These are phyloP conservation scores for Anastatica hierochuntica DNA, from an alignment of 345 rosid genomes.

Conservation along the genomic window DNA sequence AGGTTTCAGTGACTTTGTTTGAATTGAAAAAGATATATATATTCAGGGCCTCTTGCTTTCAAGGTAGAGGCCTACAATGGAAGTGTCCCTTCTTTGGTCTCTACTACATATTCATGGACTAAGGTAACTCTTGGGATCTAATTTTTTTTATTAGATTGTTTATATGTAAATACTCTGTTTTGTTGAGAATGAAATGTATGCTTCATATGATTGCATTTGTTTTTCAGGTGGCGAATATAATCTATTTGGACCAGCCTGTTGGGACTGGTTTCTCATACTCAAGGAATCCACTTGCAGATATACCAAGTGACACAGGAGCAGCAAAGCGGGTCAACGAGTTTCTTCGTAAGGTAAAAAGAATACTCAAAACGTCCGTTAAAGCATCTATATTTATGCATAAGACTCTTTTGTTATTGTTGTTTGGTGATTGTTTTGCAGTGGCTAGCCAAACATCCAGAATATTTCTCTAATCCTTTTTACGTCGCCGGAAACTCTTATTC, in stretches of 20 bases:
- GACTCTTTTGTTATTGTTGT: not conserved
- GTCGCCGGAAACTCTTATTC: not conserved
- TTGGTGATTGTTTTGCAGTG: not conserved
- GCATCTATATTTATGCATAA: not conserved
- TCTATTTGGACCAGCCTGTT: conserved; percentile 56
- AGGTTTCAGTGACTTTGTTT: not conserved
- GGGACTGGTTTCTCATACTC: conserved; percentile 69
- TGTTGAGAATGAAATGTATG: conserved; percentile 25
- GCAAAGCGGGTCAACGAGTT: conserved; percentile 33
- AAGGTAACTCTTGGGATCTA: conserved; percentile 36
- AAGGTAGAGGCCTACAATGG: conserved; percentile 45
- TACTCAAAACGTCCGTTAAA: not conserved
- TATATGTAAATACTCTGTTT: not conserved
- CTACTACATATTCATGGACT: conserved; percentile 58
- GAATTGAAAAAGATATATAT: not conserved
- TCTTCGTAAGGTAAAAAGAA: conserved; percentile 30
- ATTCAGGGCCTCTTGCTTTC: conserved; percentile 48
- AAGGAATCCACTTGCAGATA: conserved; percentile 24
- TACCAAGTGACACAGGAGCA: conserved; percentile 37
- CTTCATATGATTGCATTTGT: conserved; percentile 37
- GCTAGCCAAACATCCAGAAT: not conserved
- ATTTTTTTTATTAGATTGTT: not conserved
- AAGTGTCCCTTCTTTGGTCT: conserved; percentile 45
- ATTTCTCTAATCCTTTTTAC: not conserved
- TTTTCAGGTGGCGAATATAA: conserved; percentile 44